Conservation (phyloP, 495 filamentous ascomycete genomes). For the Astrothelium subdiscretum region DNA sequence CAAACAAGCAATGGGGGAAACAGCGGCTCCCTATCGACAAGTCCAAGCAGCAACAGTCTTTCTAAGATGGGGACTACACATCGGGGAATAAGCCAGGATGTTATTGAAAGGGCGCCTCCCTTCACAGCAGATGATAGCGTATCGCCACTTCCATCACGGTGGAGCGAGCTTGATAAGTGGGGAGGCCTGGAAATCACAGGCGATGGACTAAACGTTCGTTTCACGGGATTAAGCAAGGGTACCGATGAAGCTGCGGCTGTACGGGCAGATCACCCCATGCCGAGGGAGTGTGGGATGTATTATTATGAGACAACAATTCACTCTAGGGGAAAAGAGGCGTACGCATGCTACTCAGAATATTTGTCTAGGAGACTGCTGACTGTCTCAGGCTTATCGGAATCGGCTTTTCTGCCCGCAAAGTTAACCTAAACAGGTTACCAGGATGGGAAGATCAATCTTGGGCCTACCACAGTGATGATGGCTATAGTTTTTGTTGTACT, state of each 20-base stretch:
- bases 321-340: slow-evolving; percentile 80
- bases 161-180: slow-evolving; percentile 70
- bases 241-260: slow-evolving; percentile 74
- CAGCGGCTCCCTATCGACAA: slow-evolving; percentile 45
- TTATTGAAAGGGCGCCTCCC: slow-evolving; percentile 66
- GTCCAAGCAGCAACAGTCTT: slow-evolving; percentile 50
- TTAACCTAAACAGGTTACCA: slow-evolving; percentile 67
- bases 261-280: slow-evolving; percentile 80
- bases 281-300: slow-evolving; percentile 84
- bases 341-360: slow-evolving; percentile 23
- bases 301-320: slow-evolving; percentile 92
- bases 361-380: background rate
- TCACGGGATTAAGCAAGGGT: slow-evolving; percentile 47
- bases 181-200: slow-evolving; percentile 58
- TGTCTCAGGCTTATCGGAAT: slow-evolving; percentile 66
- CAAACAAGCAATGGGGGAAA: slow-evolving; percentile 24
- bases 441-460: slow-evolving; percentile 95
- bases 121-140: slow-evolving; percentile 42
- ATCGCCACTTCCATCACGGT: slow-evolving; percentile 64
- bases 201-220: slow-evolving; percentile 71
- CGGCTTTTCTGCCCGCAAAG: slow-evolving; percentile 69
- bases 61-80: slow-evolving; percentile 62
- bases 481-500: slow-evolving; percentile 67
- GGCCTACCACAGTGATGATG: slow-evolving; percentile 97
- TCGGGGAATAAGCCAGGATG: slow-evolving; percentile 71